phyloP scores from a whole-genome alignment of 768 basidiomycete species.

The Dioszegia hungarica region DNA sequence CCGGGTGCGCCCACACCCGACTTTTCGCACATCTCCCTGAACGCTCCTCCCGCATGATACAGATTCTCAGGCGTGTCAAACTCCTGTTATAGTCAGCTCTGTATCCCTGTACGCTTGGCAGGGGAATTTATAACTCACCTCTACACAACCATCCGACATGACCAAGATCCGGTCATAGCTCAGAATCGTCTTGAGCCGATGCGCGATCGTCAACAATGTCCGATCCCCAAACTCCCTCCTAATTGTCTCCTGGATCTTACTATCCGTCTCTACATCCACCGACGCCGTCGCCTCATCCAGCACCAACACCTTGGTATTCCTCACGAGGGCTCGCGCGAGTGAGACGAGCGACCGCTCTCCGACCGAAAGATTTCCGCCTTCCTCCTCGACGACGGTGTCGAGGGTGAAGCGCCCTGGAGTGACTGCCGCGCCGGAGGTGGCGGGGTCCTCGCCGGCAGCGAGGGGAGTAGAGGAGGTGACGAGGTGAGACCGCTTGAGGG shows the following conservation, averaged over 20 bases:
- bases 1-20: constrained; percentile 52
- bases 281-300: constrained; percentile 91
- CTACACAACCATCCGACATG: constrained; percentile 72
- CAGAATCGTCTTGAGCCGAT: constrained; percentile 81
- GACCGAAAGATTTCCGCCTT: constrained; percentile 77
- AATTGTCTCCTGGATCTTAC: constrained; percentile 87
- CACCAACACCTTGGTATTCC: constrained; percentile 61
- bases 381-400: constrained; percentile 77
- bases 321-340: constrained; percentile 81
- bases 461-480: constrained; percentile 51
- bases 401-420: constrained; percentile 62
- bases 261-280: constrained; percentile 83
- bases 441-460: constrained; percentile 46
- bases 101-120: constrained; percentile 2
- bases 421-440: constrained; percentile 40
- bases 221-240: constrained; percentile 75
- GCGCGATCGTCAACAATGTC: constrained; percentile 82
- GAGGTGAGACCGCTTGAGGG: constrained; percentile 75
- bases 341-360: constrained; percentile 74
- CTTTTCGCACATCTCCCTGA: constrained; percentile 79
- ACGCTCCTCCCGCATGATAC: constrained; percentile 63
- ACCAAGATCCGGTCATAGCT: constrained; percentile 85
- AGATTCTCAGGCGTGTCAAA: constrained; percentile 72
- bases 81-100: constrained; percentile 52
- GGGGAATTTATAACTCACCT: too few species aligned